Evolutionary conservation across 2,329 filamentous ascomycete genomes (phyloP).

Genomic region (Seiridium unicorne): DNA sequence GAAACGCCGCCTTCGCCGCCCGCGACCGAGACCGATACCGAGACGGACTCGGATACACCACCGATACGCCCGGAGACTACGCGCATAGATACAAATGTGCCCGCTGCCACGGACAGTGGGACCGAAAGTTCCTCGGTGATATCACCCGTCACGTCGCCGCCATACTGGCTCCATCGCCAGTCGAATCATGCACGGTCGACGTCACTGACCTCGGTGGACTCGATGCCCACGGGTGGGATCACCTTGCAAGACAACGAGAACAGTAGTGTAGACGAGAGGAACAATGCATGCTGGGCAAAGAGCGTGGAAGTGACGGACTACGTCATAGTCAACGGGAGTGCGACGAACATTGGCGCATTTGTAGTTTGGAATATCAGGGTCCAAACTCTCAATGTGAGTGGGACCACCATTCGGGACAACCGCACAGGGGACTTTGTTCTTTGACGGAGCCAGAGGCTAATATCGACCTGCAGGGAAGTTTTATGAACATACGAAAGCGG

Average conservation of each 20-base stretch:
- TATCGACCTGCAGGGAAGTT: conserved; percentile 48
- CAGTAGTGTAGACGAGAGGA: conserved; percentile 41
- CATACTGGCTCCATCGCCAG: conserved; percentile 33
- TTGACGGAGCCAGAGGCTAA: background rate
- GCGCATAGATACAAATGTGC: background rate
- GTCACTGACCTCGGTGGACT: conserved; percentile 41
- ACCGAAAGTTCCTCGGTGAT: background rate
- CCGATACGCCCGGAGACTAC: conserved; percentile 7
- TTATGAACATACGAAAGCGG: conserved; percentile 65
- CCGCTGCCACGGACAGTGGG: background rate
- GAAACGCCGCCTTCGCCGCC: conserved; percentile 11
- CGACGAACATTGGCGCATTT: conserved; percentile 74
- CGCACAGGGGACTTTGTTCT: too few relatives aligned
- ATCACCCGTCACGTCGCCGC: conserved; percentile 31
- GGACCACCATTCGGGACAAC: background rate
- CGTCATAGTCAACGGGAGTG: conserved; percentile 55
- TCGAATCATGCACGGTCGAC: conserved; percentile 29
- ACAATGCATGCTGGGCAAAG: conserved; percentile 59
- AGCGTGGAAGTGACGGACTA: conserved; percentile 59
- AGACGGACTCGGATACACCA: conserved; percentile 19
- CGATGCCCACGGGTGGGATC: conserved; percentile 52
- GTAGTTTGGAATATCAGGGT: conserved; percentile 92
- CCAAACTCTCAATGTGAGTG: conserved; percentile 75
- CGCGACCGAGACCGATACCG: background rate
- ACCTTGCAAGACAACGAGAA: conserved; percentile 62